phyloP scores from a whole-genome alignment of 2,329 filamentous ascomycete genomes.

The Acarospora socialis region DNA sequence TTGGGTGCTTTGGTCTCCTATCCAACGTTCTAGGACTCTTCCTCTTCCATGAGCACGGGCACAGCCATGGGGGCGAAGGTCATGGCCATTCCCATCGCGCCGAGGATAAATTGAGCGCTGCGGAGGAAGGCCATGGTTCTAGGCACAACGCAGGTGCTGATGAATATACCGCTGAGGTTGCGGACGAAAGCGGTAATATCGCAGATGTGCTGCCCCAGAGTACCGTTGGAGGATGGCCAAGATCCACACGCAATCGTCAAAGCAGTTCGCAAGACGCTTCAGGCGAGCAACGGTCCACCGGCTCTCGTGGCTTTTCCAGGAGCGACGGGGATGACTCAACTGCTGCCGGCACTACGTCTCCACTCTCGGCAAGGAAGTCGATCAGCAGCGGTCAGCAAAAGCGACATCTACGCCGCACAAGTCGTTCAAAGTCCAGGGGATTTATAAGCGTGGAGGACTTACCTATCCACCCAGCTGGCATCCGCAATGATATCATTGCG shows the following conservation, averaged over 20 bases:
- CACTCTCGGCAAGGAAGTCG: slow-evolving; percentile 19
- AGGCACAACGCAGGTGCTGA: slow-evolving; percentile 18
- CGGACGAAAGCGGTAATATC: slow-evolving; percentile 45
- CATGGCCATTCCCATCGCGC: slow-evolving; percentile 35
- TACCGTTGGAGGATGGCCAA: slow-evolving; percentile 38
- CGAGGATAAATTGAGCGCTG: slow-evolving; percentile 28
- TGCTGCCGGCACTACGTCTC: slow-evolving; percentile 16
- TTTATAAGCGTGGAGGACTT: slow-evolving; percentile 51
- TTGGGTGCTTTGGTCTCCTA: slow-evolving; percentile 69
- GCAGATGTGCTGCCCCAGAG: slow-evolving; percentile 51
- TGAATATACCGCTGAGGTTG: slow-evolving; percentile 22
- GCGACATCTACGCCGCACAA: slow-evolving; percentile 22
- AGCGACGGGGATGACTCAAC: slow-evolving; percentile 19
- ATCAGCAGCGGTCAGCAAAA: slow-evolving; percentile 16
- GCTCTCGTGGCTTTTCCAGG: slow-evolving; percentile 13
- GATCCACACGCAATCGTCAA: slow-evolving; percentile 11
- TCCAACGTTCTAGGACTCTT: slow-evolving; percentile 84
- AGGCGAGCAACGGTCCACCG: slow-evolving; percentile 1
- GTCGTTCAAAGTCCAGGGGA: slow-evolving; percentile 42
- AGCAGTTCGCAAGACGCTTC: slow-evolving; percentile 15
- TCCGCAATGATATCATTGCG: slow-evolving; percentile 83
- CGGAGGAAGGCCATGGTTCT: slow-evolving; percentile 39
- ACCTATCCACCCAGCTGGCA: slow-evolving; percentile 75
- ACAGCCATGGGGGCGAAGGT: slow-evolving; percentile 52
- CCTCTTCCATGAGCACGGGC: slow-evolving; percentile 85